A percentile compares a stretch with the other conserved stretches of the same genome.
These are phyloP conservation scores for Gynochthodes officinalis DNA, from an alignment of 257 asterid genomes.

Conservation along the genomic window DNA sequence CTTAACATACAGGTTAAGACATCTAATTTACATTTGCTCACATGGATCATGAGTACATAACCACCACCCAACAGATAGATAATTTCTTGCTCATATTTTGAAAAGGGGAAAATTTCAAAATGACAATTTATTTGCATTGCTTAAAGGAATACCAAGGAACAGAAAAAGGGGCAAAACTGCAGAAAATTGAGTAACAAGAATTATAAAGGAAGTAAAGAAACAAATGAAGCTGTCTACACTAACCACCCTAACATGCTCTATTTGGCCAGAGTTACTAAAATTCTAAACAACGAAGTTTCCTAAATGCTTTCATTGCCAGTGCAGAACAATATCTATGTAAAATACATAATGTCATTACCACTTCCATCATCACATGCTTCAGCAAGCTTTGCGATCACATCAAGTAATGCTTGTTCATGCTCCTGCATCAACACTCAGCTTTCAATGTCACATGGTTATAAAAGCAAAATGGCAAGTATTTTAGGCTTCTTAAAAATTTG, in stretches of 20 bases:
- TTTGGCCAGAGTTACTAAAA: neutral
- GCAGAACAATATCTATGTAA: neutral
- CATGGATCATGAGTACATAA: neutral
- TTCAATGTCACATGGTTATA: conserved; percentile 13
- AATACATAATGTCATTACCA: conserved; percentile 42
- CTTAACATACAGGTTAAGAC: neutral
- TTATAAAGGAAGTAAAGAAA: neutral
- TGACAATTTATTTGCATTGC: neutral
- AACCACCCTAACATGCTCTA: neutral
- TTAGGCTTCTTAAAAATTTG: neutral
- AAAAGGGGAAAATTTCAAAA: neutral
- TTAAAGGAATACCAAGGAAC: neutral
- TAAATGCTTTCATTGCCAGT: conserved; percentile 1
- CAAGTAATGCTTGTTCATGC: conserved; percentile 74
- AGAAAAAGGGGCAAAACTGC: neutral
- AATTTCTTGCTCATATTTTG: neutral
- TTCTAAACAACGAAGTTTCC: neutral
- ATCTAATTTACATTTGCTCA: neutral
- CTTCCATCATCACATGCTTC: conserved; percentile 59
- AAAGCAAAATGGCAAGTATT: conserved; percentile 11
- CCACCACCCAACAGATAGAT: neutral
- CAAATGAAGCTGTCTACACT: neutral
- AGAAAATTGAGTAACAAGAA: neutral
- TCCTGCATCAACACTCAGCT: conserved; percentile 52
- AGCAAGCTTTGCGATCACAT: conserved; percentile 80